Evolutionary conservation across 305 asterid species (phyloP), one percentile per base, ranked within the genome.

Genomic region (Salvia sclarea): DNA sequence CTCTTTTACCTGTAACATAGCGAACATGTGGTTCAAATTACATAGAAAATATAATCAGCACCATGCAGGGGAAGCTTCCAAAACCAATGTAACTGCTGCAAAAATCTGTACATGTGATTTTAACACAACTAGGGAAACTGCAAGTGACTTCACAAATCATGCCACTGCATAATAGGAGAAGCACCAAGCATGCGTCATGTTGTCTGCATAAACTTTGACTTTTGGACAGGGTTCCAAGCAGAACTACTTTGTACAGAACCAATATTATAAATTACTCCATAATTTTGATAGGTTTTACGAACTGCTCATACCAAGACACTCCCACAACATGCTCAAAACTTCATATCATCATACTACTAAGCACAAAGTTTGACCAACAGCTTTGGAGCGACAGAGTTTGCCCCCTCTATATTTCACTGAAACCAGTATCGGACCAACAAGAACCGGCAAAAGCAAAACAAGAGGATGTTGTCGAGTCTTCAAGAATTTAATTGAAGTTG

Each of bases 1-100:
- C 79, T 93, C 98, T 80, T 17, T 93, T 47, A 93, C 98, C 98
- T 93, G 88, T 75, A 48, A 79, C 53, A 66, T 30, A 53, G 44
- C 62, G 43, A 74, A 68, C 37, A 45, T 6, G 66, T 10, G 54
- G 47, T 66, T 77, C 74, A 66, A 52, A 50, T 68, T 37, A 71
- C 24, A 40, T 8, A 28, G 17, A 68, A 47, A 75, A 41, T 50
- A n/a, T 60, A 52, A 55, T 35, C 59, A 37, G 53, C 65, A 57
- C 41, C 44, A 20, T 14, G 45, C 37, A 68, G 30, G 40, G 40
- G 53, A 69, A 65, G 72, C 62, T 54, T 73, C 68, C 5, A 30
- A 61, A 59, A 24, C 2, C 41, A 35, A 35, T 22, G 49, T 4
- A 37, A 74, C 30, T 38, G 33, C 40, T 70, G 50, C 54, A 61